Evolutionary conservation across 331 rosid species (phyloP), one percentile per base, ranked within the genome.

Genomic region (Dryas integrifolia): DNA sequence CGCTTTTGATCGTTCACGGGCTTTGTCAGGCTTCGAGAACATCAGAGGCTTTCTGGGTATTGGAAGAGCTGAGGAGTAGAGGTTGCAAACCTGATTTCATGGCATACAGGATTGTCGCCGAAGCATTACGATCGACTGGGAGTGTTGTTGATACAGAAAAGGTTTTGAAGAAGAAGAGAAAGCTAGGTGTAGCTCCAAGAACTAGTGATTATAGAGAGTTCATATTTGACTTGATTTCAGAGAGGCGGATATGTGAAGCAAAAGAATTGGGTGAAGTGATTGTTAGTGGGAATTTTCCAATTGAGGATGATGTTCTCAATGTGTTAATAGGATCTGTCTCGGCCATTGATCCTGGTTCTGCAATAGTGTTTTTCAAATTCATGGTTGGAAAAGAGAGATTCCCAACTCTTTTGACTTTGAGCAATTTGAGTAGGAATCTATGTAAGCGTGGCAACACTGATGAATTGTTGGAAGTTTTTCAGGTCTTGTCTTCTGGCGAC

Each of bases 41-140:
- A 8, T 76, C 72, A 0, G 98, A 91, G 82, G 97, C 95, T 65
- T 75, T 79, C 60, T 75, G 75, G 80, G 76, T 85, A 50, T 62
- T 94, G 77, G 88, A 79, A 72, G 97, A 89, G 61, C 87, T 94
- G 55, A 82, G 96, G 72, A 83, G 62, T 49, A 85, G 85, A 79
- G 89, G 82, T 3, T 91, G 92, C 81, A 94, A 94, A 76, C 95
- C 98, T 44, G 98, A 94, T 86, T 94, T 94, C 74, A 81, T 94
- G 88, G 92, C 97, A 2, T 94, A 94, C 35, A 82, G 95, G 87
- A 82, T 89, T 85, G 88, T 94, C 14, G 88, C 95, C 0, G 81
- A 85, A 39, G 91, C 83, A 3, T 84, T 88, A 75, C 85, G 77
- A 49, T 75, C 75, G 43, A 67, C 73, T 65, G 84, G 87, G 59